Percentiles rank a stretch among this genome's conserved stretches.
These are phyloP conservation scores for Neonothopanus nambi DNA, from an alignment of 1,284 basidiomycete genomes.

Conservation along the genomic window DNA sequence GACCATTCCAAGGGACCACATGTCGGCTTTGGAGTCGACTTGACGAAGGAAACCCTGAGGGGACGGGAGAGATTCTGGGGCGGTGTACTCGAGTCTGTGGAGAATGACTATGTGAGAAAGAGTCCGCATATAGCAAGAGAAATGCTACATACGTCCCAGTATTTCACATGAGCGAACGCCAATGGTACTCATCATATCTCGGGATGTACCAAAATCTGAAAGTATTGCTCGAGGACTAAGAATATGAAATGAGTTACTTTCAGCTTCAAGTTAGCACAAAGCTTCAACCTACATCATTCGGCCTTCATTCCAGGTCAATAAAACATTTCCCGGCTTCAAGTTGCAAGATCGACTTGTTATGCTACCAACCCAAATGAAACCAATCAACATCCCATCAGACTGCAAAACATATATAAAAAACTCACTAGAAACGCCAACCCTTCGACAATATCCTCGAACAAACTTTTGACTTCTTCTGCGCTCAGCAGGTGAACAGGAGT, in stretches of 20 bases:
- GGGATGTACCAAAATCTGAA: conserved; percentile 95
- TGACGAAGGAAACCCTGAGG: conserved; percentile 66
- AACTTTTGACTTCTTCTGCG: conserved; percentile 74
- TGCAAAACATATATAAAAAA: conserved; percentile 45
- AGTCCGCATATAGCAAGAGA: not conserved
- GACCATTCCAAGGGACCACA: conserved; percentile 91
- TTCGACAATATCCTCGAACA: conserved; percentile 19
- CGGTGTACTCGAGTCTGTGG: conserved; percentile 74
- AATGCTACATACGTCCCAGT: conserved; percentile 80
- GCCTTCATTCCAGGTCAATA: conserved; percentile 92
- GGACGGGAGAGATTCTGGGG: conserved; percentile 83
- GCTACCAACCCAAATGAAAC: conserved; percentile 47
- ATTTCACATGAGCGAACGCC: conserved; percentile 76
- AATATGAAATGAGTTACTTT: not conserved
- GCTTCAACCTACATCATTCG: conserved; percentile 60
- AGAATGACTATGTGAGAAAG: conserved; percentile 1
- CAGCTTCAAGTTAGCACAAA: not conserved
- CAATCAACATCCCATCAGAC: not conserved
- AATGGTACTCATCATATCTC: conserved; percentile 70
- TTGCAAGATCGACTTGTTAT: conserved; percentile 88
- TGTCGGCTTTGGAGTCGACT: conserved; percentile 86
- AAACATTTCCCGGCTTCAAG: conserved; percentile 90
- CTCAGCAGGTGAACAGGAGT: conserved; percentile 79
- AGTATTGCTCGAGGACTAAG: conserved; percentile 81
- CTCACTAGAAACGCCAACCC: conserved; percentile 70